Conservation (phyloP, 139 green algal species). For the Ostreobium quekettii region DNA sequence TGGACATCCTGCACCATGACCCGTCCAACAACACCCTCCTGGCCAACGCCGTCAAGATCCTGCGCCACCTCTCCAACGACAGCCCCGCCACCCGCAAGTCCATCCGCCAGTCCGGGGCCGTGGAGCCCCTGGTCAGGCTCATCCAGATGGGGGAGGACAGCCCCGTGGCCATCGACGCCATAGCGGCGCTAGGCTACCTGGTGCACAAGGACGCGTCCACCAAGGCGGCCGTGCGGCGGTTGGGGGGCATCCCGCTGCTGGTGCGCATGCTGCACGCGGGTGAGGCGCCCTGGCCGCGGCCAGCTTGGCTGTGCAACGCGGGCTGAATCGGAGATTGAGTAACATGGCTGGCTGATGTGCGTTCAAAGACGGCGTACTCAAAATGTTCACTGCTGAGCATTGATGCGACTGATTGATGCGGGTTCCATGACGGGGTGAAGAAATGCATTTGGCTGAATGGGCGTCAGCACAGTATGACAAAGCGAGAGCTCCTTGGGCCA, state of each 20-base stretch:
- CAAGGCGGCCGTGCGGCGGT: conserved; percentile 7
- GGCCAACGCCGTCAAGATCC: background rate
- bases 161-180: conserved; percentile 1
- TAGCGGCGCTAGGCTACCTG: conserved; percentile 16
- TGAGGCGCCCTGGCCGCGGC: background rate
- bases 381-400: too few species aligned
- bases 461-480: too few species aligned
- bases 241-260: conserved; percentile 16
- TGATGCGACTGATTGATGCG: too few species aligned
- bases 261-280: conserved; percentile 15
- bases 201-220: conserved; percentile 9
- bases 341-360: too few species aligned
- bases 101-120: background rate
- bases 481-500: too few species aligned
- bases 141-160: conserved; percentile 1
- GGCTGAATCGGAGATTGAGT: too few species aligned
- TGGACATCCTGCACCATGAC: background rate
- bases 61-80: conserved; percentile 13
- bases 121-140: conserved; percentile 2
- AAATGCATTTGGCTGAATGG: too few species aligned
- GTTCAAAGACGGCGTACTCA: too few species aligned
- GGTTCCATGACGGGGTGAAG: too few species aligned
- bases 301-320: too few species aligned
- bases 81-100: conserved; percentile 9
- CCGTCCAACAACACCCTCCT: background rate